Evolutionary conservation across 1,284 basidiomycete species (phyloP), one percentile per base, ranked within the genome.

Genomic region (Puccinia sorghi): DNA sequence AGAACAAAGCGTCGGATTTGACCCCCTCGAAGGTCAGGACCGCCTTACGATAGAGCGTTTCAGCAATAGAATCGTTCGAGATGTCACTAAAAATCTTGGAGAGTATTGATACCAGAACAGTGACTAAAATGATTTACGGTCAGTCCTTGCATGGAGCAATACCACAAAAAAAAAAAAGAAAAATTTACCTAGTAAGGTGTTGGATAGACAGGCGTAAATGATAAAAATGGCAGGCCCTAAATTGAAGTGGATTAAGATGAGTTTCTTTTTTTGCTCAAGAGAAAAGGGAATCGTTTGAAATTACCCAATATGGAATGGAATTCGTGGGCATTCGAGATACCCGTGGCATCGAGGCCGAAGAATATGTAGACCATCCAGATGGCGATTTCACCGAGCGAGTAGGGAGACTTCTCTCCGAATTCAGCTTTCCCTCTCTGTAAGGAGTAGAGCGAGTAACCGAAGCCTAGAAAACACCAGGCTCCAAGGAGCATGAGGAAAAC

Each of bases 401-500:
- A 71, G 37, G 70, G 70, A 1, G 50, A 39, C 12, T 73, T n/a
- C 5, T 50, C 39, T 15, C 64, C 74, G 8, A 64, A 59, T n/a
- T 77, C 74, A 13, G 41, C 41, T 50, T 67, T 66, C 13, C 64
- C 63, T 20, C 54, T 50, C 43, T 78, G 76, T 6, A 78, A 48
- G 15, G 66, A 70, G 57, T 78, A 78, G 12, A 78, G 57, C 2
- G 76, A 50, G 50, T 71, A 78, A 2, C 64, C 39, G 32, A 78
- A 78, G 15, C 76, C 76, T 11, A 78, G 15, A n/a, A 54, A 74
- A 32, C 63, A 80, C 79, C 66, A 81, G 63, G 81, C 79, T 32
- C 83, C 83, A 46, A 83, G 72, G 64, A 82, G 81, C 78, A 86
- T 84, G 50, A 86, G 83, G 69, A 81, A 84, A 22, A 81, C 70